Base-by-base conservation (phyloP, 257 asterid genomes). In the Datura wrightii region DNA sequence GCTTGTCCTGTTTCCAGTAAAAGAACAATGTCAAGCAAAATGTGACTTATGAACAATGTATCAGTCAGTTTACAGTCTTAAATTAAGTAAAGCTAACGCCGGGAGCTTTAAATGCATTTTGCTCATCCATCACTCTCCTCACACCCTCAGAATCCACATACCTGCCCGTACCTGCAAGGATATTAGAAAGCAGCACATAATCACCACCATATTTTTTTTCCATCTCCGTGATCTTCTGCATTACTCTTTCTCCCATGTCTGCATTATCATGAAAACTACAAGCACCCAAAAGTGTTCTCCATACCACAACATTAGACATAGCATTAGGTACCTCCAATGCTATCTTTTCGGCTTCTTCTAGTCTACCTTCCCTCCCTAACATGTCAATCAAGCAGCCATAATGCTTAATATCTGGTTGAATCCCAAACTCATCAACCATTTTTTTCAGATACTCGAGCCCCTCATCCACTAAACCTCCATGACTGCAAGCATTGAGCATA, bases 261-360 rank as follows among this genome's bases (percentile, higher is more conserved):
- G 91, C 92, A 79, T 94, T 87, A 8, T 93, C 94, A 82, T 93
- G 94, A 66, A 92, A 89, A 74, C 94, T 91, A 88, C 97, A 94
- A 65, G 97, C 93, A 8, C 97, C 97, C 72, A 94, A 88, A 44
- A 94, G 90, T 5, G 94, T 93, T 89, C 98, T 92, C 98, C 97
- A 94, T 5, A 91, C 82, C 86, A 93, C 92, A 53, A 87, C 93
- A 85, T 87, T 90, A 66, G 87, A 85, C 62, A 84, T 85, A 3
- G 86, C 90, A 83, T 18, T 78, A 63, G 95, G 97, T 48, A 93
- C 86, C 62, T 83, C 83, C 66, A 85, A 53, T 3, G 97, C 95
- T 31, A 94, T 87, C 84, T 83, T 87, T 89, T 92, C 98, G 1
- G 98, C 98, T 89, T 93, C 98, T 82, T 91, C 94, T 71, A 93